Evolutionary conservation across 2,329 filamentous ascomycete genomes (phyloP).

Genomic region (Chalaropsis ovoidea): DNA sequence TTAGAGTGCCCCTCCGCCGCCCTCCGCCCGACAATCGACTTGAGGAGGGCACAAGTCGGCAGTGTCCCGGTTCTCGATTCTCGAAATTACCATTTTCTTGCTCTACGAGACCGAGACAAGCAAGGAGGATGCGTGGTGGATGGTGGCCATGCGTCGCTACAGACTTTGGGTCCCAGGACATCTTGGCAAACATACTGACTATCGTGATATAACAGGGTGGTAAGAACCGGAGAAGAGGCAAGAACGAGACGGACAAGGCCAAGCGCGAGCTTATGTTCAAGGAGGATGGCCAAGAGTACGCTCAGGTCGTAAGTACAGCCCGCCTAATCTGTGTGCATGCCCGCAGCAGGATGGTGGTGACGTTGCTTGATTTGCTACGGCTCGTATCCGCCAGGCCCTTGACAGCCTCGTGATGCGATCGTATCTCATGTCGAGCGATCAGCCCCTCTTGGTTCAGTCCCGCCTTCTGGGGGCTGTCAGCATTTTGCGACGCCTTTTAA

Average conservation of each 20-base stretch:
- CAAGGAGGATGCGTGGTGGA: not conserved
- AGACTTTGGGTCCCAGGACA: not conserved
- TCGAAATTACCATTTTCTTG: not conserved
- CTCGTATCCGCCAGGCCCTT: not conserved
- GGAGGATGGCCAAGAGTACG: constrained; percentile 76
- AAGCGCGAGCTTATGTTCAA: constrained; percentile 98
- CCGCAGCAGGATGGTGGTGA: not conserved
- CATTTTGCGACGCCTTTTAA: not conserved
- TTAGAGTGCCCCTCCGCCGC: not conserved
- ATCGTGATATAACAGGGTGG: constrained; percentile 57
- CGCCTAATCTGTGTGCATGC: not conserved
- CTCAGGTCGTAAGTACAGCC: constrained; percentile 28
- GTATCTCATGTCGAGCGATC: not conserved
- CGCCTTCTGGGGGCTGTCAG: too few species aligned
- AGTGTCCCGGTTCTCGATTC: not conserved
- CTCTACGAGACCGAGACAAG: not conserved
- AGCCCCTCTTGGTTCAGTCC: not conserved
- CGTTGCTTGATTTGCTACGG: not conserved
- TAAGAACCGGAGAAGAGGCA: constrained; percentile 96
- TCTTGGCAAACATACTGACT: not conserved
- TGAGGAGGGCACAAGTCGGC: not conserved
- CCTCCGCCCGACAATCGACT: not conserved
- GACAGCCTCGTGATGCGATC: not conserved
- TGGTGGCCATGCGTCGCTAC: not conserved
- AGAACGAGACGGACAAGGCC: constrained; percentile 99